A percentile compares a stretch with the other conserved stretches of the same genome.
phyloP scores from a whole-genome alignment of 176 grass and related monocot species.

The Triticum monococcum region DNA sequence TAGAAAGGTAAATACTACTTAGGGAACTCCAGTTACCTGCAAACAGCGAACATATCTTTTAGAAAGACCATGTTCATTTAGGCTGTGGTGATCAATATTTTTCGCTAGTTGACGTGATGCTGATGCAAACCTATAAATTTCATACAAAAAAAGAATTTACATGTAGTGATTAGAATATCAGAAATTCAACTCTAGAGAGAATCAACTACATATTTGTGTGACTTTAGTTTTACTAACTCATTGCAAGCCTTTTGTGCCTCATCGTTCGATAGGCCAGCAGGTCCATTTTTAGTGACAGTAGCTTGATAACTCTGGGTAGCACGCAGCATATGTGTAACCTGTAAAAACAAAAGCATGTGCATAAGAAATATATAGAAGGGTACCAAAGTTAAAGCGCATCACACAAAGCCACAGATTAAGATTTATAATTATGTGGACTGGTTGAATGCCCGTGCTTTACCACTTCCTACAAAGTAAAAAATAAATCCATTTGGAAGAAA shows the following conservation, averaged over 20 bases:
- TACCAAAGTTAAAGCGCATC: neutral
- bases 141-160: neutral
- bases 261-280: slow-evolving; percentile 56
- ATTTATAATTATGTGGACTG: neutral
- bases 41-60: slow-evolving; percentile 98
- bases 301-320: slow-evolving; percentile 92
- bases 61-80: slow-evolving; percentile 95
- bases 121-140: slow-evolving; percentile 68
- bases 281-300: slow-evolving; percentile 51
- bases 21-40: slow-evolving; percentile 49
- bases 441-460: neutral
- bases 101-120: slow-evolving; percentile 77
- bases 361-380: neutral
- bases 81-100: slow-evolving; percentile 76
- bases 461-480: neutral
- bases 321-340: slow-evolving; percentile 85
- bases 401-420: neutral
- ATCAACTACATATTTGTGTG: neutral
- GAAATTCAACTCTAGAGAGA: neutral
- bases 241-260: slow-evolving; percentile 77
- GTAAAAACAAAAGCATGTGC: slow-evolving; percentile 14
- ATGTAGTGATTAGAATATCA: neutral
- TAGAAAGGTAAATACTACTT: neutral
- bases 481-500: neutral
- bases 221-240: slow-evolving; percentile 58